Base-by-base conservation (phyloP, 306 rosid species). In the Psophocarpus tetragonolobus region DNA sequence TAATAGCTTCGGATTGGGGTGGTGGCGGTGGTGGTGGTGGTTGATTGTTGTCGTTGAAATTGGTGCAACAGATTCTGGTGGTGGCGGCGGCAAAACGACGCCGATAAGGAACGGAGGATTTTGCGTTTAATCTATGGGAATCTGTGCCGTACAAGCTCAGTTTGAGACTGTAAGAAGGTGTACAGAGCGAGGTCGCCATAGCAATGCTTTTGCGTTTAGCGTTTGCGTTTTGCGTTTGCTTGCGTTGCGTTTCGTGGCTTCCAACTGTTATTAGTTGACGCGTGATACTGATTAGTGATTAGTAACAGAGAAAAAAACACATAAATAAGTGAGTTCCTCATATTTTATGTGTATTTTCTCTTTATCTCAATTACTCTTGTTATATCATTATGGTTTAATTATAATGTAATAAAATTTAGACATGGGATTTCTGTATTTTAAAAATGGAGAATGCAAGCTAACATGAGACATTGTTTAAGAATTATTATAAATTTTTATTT, bases 1-100 rank as follows among this genome's bases (percentile, higher is more conserved):
- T 92, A 81, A 95, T 78, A 24, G 90, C 87, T 39, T 88, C 80
- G 0, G 93, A 84, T 78, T 84, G 86, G 32, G 77, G 83, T 65
- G 20, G 42, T 57, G n/a, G n/a, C 6, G 21, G 17, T 67, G 29
- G 63, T 8, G 10, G 82, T 53, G 24, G 42, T 57, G 3, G 14
- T 38, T 12, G 26, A 41, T 71, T 9, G 69, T 61, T 38, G 17
- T 51, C 17, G 74, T 30, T 5, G 21, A 23, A 1, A 36, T 81
- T 10, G 41, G 66, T 62, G 78, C 82, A 82, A 10, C 4, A 30
- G 74, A 82, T 82, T 69, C 66, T 68, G 54, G 72, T 57, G 14
- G 23, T 3, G 65, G 50, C 15, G 65, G 50, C 15, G 2, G 50
- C 77, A 61, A 75, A 58, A 61, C 81, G 73, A 81, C 33, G 75